phyloP scores from a whole-genome alignment of 2,329 filamentous ascomycete genomes.

The Pseudocercospora musae region DNA sequence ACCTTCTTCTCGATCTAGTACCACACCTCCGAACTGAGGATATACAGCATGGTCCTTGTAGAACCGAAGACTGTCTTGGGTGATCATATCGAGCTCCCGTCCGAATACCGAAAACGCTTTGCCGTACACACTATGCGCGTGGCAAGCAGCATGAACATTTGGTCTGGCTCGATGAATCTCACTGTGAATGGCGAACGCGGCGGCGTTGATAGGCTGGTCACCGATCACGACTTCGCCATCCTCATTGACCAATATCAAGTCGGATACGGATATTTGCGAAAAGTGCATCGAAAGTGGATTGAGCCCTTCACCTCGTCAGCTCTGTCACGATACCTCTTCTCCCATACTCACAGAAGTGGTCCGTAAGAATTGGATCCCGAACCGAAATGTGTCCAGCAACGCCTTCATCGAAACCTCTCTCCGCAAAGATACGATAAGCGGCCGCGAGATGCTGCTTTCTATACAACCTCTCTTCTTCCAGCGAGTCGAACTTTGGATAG shows the following conservation, averaged over 20 bases:
- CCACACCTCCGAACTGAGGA: conserved; percentile 45
- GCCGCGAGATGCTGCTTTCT: conserved; percentile 44
- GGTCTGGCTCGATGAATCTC: conserved; percentile 43
- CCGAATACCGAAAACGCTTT: conserved; percentile 50
- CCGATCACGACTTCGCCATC: conserved; percentile 43
- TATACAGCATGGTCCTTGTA: conserved; percentile 44
- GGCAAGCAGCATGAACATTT: conserved; percentile 41
- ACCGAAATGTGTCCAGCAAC: conserved; percentile 42
- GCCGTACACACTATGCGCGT: conserved; percentile 47
- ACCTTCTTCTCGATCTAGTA: conserved; percentile 45
- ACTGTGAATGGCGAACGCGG: conserved; percentile 47
- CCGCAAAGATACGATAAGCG: conserved; percentile 44
- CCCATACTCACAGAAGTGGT: conserved; percentile 34
- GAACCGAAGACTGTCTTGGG: conserved; percentile 47
- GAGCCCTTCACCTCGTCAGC: conserved; percentile 25
- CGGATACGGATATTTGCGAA: conserved; percentile 40
- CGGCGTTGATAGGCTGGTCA: conserved; percentile 44
- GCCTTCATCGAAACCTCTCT: conserved; percentile 41
- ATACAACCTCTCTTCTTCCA: conserved; percentile 40
- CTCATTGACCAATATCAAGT: conserved; percentile 46
- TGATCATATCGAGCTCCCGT: conserved; percentile 46
- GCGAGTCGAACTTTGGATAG: conserved; percentile 41
- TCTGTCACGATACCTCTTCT: too few species aligned
- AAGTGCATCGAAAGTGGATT: conserved; percentile 48
- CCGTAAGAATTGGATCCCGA: conserved; percentile 38